These are phyloP conservation scores for Aspergillus cejpii DNA, from an alignment of 2,329 filamentous ascomycete species.

Conservation along the genomic window DNA sequence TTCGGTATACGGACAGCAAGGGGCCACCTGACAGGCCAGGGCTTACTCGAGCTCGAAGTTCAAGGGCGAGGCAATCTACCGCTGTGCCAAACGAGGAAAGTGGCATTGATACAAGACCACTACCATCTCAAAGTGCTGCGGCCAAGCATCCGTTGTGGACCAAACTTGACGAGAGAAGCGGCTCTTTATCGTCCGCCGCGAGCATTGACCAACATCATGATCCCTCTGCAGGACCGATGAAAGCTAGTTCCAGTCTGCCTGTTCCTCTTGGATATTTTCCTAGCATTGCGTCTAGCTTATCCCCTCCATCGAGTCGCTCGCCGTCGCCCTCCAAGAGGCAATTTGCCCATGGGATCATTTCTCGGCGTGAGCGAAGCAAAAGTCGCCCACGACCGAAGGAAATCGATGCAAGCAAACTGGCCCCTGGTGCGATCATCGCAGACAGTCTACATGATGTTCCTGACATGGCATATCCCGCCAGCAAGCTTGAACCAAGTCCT, in stretches of 20 bases:
- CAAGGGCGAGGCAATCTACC: background rate
- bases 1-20: constrained; percentile 3
- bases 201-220: constrained; percentile 32
- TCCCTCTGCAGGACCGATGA: constrained; percentile 38
- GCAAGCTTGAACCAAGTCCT: constrained; percentile 25
- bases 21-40: background rate
- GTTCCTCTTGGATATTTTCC: constrained; percentile 46
- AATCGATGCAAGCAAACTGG: constrained; percentile 17
- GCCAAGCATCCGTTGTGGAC: constrained; percentile 28
- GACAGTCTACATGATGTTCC: constrained; percentile 10
- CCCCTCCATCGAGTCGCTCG: constrained; percentile 56
- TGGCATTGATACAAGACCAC: background rate
- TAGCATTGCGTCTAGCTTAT: constrained; percentile 57
- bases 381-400: constrained; percentile 38
- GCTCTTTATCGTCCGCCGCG: constrained; percentile 50
- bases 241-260: constrained; percentile 41
- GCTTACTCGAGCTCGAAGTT: background rate
- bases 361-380: constrained; percentile 36
- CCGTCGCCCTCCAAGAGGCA: constrained; percentile 59
- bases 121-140: background rate
- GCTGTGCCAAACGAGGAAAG: background rate
- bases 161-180: constrained; percentile 50
- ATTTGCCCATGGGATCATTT: constrained; percentile 36
- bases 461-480: constrained; percentile 13
- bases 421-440: constrained; percentile 15